These are phyloP conservation scores for Dalbergia oliveri DNA, from an alignment of 306 rosid genomes.

Conservation along the genomic window DNA sequence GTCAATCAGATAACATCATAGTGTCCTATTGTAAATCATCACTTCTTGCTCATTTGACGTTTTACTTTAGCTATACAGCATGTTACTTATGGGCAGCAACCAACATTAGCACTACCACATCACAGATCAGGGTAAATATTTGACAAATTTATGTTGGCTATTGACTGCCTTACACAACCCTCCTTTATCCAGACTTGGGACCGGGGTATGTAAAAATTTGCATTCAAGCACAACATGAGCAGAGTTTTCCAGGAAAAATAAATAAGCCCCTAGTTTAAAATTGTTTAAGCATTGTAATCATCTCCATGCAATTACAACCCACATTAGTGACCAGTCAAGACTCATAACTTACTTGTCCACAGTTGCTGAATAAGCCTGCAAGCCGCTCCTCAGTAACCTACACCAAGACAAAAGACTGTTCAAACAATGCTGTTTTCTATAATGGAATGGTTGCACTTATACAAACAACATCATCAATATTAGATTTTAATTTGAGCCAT, in stretches of 20 bases:
- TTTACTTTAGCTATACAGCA: not conserved
- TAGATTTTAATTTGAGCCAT: not conserved
- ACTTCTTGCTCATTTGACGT: too few relatives aligned
- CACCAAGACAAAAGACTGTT: constrained; percentile 42
- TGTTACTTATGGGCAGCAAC: too few relatives aligned
- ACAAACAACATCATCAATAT: not conserved
- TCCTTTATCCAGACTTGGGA: too few relatives aligned
- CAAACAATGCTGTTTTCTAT: constrained; percentile 31
- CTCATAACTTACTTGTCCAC: constrained; percentile 83
- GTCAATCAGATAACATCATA: too few relatives aligned
- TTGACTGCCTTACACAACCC: too few relatives aligned
- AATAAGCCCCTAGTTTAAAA: not conserved
- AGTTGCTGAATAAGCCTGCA: constrained; percentile 86
- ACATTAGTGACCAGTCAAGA: constrained; percentile 18
- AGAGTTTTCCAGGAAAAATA: too few relatives aligned
- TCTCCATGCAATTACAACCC: not conserved
- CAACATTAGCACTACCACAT: not conserved
- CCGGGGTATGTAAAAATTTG: too few relatives aligned
- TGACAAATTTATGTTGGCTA: too few relatives aligned
- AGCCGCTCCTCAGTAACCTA: constrained; percentile 99
- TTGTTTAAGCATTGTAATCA: constrained; percentile 18
- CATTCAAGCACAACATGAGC: too few relatives aligned
- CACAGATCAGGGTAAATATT: not conserved
- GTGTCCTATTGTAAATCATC: too few relatives aligned
- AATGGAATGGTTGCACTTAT: not conserved